phyloP scores from a whole-genome alignment of 2,329 filamentous ascomycete species.

The Taxawa tesnikishii region DNA sequence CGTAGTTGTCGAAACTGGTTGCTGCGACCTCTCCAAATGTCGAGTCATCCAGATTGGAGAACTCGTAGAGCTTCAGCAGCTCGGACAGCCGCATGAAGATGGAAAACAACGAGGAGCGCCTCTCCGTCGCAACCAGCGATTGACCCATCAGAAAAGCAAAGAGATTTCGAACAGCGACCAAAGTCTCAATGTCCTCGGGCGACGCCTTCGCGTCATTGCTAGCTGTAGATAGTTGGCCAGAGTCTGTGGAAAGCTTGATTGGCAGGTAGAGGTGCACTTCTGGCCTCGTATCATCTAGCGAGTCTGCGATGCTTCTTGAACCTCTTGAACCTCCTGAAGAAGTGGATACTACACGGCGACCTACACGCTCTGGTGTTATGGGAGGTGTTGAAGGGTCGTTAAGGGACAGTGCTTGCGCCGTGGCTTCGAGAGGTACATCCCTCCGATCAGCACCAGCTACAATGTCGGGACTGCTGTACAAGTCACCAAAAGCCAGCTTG shows the following conservation, averaged over 20 bases:
- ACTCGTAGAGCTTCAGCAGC: conserved; percentile 44
- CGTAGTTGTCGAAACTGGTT: conserved; percentile 59
- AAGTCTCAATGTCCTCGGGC: conserved; percentile 27
- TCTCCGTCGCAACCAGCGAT: conserved; percentile 46
- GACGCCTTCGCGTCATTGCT: conserved; percentile 1
- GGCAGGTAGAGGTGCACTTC: conserved; percentile 48
- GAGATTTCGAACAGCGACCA: conserved; percentile 49
- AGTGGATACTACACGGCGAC: conserved; percentile 15
- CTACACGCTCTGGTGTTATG: conserved; percentile 12
- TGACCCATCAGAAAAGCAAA: conserved; percentile 53
- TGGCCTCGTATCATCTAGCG: conserved; percentile 31
- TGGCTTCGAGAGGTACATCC: conserved; percentile 10
- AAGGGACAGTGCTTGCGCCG: conserved; percentile 15
- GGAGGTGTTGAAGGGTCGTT: conserved; percentile 17
- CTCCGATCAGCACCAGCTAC: too few species aligned
- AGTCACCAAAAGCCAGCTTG: conserved; percentile 40
- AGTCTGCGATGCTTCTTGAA: conserved; percentile 36
- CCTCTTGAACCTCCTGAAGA: conserved; percentile 24
- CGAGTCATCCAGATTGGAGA: conserved; percentile 49
- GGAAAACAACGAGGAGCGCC: conserved; percentile 42
- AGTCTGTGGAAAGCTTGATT: conserved; percentile 41
- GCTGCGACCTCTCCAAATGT: conserved; percentile 51
- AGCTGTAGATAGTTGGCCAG: conserved; percentile 7
- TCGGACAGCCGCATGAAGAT: conserved; percentile 50
- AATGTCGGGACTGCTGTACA: conserved; percentile 31